These are phyloP conservation scores for Leccinum fibrillosum DNA, from an alignment of 768 basidiomycete genomes.

Conservation along the genomic window DNA sequence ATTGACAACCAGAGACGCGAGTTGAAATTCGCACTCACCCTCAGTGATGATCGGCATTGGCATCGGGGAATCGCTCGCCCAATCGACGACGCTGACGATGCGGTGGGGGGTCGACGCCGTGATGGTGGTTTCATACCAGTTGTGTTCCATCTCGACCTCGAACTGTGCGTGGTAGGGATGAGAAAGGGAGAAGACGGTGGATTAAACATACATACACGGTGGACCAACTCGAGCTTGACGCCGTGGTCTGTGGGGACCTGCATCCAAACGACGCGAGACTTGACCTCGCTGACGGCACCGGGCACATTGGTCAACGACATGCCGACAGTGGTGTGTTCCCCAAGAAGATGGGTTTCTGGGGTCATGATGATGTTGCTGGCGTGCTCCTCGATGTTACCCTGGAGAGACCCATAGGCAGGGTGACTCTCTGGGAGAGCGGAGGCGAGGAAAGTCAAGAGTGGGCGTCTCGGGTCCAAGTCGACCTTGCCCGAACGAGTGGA, in stretches of 20 bases:
- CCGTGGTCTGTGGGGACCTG: conserved; percentile 72
- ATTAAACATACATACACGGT: background rate
- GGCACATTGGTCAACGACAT: conserved; percentile 47
- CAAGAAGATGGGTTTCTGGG: conserved; percentile 32
- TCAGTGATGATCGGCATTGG: conserved; percentile 16
- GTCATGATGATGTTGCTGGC: conserved; percentile 41
- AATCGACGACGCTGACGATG: conserved; percentile 89
- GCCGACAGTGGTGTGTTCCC: conserved; percentile 34
- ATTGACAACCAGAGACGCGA: too few relatives aligned
- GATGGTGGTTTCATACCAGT: conserved; percentile 93
- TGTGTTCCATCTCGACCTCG: conserved; percentile 87
- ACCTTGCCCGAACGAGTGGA: too few relatives aligned
- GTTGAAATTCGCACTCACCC: conserved; percentile 13
- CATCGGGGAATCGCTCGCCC: conserved; percentile 79
- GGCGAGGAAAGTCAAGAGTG: too few relatives aligned
- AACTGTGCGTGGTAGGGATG: background rate
- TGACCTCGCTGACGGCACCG: conserved; percentile 76
- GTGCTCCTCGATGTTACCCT: too few relatives aligned
- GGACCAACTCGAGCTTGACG: conserved; percentile 33
- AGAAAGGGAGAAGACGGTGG: background rate
- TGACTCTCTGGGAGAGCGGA: too few relatives aligned
- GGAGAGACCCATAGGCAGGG: too few relatives aligned
- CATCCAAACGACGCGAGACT: conserved; percentile 74
- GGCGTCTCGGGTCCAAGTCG: too few relatives aligned
- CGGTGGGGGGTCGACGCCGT: conserved; percentile 70